These are phyloP conservation scores for Spirogloea muscicola DNA, from an alignment of 139 green algal genomes.

Conservation along the genomic window DNA sequence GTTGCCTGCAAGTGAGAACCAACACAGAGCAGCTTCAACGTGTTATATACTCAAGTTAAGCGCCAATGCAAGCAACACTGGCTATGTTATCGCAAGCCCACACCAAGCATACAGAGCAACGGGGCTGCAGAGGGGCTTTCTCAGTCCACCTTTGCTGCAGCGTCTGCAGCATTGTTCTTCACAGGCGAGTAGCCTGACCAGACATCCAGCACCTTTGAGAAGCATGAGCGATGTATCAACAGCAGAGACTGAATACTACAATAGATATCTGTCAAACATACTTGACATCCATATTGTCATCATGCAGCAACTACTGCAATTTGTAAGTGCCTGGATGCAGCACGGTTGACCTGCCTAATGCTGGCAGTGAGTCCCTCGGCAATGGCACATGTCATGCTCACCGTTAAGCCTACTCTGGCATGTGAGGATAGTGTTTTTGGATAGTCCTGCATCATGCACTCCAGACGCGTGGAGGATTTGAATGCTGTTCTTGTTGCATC, in stretches of 20 bases:
- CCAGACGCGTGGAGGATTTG: constrained; percentile 91
- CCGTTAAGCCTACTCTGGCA: constrained; percentile 87
- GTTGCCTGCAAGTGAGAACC: constrained; percentile 15
- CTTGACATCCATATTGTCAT: too few relatives aligned
- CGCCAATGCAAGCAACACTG: not conserved
- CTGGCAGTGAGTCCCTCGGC: too few relatives aligned
- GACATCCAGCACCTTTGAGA: constrained; percentile 29
- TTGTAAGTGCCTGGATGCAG: too few relatives aligned
- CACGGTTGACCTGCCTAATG: too few relatives aligned
- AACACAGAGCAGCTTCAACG: not conserved
- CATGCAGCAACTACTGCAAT: too few relatives aligned
- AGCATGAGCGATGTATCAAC: not conserved
- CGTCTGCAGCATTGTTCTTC: constrained; percentile 90
- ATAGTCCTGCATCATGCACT: constrained; percentile 99
- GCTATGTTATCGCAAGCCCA: not conserved
- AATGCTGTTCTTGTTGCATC: constrained; percentile 82
- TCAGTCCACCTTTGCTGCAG: constrained; percentile 73
- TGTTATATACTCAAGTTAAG: not conserved
- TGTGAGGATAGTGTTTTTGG: constrained; percentile 44
- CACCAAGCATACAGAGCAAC: not conserved
- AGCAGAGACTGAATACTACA: too few relatives aligned
- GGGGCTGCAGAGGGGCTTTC: too few relatives aligned
- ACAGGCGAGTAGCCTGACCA: constrained; percentile 94
- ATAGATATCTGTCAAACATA: too few relatives aligned
- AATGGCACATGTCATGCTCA: too few relatives aligned